Conservation (phyloP, 192 early-diverging fungal species). For the Coemansia biformis region DNA sequence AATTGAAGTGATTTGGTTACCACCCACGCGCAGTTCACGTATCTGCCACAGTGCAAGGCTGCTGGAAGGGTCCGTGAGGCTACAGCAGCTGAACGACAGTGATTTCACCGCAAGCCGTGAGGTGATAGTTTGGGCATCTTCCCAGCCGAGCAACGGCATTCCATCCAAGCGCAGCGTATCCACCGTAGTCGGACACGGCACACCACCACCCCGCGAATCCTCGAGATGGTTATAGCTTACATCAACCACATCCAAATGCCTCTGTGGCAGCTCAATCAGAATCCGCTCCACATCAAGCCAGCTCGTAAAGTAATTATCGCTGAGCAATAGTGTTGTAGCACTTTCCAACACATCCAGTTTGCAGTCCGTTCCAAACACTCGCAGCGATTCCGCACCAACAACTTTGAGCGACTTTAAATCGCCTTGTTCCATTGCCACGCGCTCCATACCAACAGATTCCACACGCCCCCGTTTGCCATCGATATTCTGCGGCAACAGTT, state of each 20-base stretch:
- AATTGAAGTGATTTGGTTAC: background rate
- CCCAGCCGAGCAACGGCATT: conserved; percentile 13
- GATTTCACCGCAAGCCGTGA: background rate
- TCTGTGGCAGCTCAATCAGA: conserved; percentile 1
- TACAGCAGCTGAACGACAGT: conserved; percentile 29
- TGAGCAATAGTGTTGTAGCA: too few species aligned
- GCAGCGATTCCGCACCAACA: too few species aligned
- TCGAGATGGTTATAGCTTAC: conserved; percentile 25
- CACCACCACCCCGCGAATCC: too few species aligned
- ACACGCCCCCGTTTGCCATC: conserved; percentile 32
- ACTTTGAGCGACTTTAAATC: conserved; percentile 4
- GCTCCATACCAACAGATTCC: conserved; percentile 30
- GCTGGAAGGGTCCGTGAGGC: background rate
- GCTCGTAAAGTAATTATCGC: too few species aligned
- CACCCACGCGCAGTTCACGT: background rate
- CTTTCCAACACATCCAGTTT: too few species aligned
- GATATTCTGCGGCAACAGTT: conserved; percentile 7
- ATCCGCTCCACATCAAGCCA: conserved; percentile 18
- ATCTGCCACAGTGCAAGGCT: background rate
- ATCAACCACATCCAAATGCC: conserved; percentile 8
- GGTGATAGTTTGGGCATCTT: background rate
- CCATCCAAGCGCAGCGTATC: conserved; percentile 21
- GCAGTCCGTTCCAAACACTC: too few species aligned
- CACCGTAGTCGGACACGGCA: background rate
- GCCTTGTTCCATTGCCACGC: conserved; percentile 14